Conservation (phyloP, 345 rosid species). For the Camelina neglecta region DNA sequence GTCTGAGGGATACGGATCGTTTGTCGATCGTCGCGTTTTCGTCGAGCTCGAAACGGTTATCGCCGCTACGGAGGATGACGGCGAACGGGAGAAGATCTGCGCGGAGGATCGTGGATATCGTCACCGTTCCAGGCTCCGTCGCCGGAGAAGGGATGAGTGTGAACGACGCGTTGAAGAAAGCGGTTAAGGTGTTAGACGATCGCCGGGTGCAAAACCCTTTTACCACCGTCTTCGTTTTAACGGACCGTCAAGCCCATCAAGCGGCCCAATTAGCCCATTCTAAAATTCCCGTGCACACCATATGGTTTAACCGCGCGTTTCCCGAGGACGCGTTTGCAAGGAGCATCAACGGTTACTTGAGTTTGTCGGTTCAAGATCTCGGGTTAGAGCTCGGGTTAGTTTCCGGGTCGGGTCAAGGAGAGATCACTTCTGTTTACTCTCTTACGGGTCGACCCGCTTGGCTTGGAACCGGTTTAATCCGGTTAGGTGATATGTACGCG, state of each 20-base stretch:
- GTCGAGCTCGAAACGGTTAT: conserved; percentile 65
- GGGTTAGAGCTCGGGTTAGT: conserved; percentile 63
- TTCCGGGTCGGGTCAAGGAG: conserved; percentile 69
- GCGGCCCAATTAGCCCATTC: conserved; percentile 40
- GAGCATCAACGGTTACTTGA: conserved; percentile 50
- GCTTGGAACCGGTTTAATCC: conserved; percentile 59
- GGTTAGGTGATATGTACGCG: conserved; percentile 70
- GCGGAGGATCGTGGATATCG: conserved; percentile 61
- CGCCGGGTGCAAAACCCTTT: conserved; percentile 76
- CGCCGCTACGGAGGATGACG: conserved; percentile 77
- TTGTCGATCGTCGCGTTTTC: conserved; percentile 84
- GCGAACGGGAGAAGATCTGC: conserved; percentile 70
- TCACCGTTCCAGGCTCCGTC: conserved; percentile 48
- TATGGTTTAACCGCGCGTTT: conserved; percentile 48
- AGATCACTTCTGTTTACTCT: conserved; percentile 66
- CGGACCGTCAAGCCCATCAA: conserved; percentile 54
- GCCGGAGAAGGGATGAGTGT: conserved; percentile 65
- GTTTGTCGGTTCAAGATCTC: conserved; percentile 68
- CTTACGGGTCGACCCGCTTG: conserved; percentile 54
- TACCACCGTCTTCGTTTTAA: conserved; percentile 60
- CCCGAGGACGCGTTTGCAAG: conserved; percentile 55
- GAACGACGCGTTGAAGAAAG: conserved; percentile 83
- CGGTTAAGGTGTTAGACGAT: conserved; percentile 84
- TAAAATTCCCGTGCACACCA: conserved; percentile 57
- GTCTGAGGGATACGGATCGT: conserved; percentile 65